A percentile compares a stretch with the other conserved stretches of the same genome.
These are phyloP conservation scores for Plantago ovata DNA, from an alignment of 257 asterid species.

Conservation along the genomic window DNA sequence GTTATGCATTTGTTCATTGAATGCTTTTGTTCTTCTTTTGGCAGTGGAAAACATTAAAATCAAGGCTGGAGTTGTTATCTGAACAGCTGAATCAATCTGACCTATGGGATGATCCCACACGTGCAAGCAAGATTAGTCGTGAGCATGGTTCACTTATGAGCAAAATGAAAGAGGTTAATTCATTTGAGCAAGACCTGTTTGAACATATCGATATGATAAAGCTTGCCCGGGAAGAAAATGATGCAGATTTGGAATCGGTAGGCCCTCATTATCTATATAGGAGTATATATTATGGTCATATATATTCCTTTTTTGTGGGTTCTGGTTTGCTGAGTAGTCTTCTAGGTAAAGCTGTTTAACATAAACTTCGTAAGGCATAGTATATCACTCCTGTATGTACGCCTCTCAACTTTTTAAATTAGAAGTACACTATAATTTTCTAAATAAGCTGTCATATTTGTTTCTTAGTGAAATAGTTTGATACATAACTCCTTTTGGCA, in stretches of 20 bases:
- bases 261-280: conserved; percentile 36
- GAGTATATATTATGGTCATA: neutral
- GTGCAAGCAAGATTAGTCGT: conserved; percentile 86
- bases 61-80: conserved; percentile 56
- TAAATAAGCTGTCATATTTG: too few relatives aligned
- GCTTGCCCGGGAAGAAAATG: conserved; percentile 91
- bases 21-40: conserved; percentile 6
- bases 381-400: too few relatives aligned
- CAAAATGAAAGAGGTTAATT: conserved; percentile 68
- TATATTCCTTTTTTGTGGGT: neutral
- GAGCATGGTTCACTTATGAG: conserved; percentile 82
- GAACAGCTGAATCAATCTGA: conserved; percentile 61
- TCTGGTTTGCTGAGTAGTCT: too few relatives aligned
- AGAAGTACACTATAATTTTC: too few relatives aligned
- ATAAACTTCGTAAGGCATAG: too few relatives aligned
- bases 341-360: too few relatives aligned
- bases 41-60: conserved; percentile 71
- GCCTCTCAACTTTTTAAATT: too few relatives aligned
- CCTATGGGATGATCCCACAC: conserved; percentile 87
- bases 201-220: conserved; percentile 94
- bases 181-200: conserved; percentile 68
- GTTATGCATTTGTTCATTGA: neutral
- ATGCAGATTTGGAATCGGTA: conserved; percentile 75
- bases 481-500: too few relatives aligned
- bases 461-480: too few relatives aligned